Percentiles rank a stretch among this genome's conserved stretches.
Evolutionary conservation across 1,284 basidiomycete species (phyloP).

Genomic region (Filobasidium uniguttulatum): DNA sequence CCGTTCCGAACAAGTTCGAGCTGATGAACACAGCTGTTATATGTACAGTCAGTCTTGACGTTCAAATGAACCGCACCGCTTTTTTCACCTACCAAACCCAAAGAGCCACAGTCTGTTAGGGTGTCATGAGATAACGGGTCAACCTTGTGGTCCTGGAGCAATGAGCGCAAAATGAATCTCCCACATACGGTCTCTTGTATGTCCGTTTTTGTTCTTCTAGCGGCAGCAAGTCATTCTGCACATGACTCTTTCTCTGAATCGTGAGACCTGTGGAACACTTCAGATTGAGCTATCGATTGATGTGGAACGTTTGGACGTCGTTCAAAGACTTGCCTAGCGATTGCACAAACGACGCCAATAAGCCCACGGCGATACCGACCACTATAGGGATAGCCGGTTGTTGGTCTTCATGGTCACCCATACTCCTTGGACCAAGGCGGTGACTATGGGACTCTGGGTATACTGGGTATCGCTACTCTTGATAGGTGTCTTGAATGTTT

Average conservation of each 20-base stretch:
- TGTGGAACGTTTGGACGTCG: too few species aligned
- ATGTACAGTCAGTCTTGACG: not conserved
- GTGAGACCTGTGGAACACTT: constrained; percentile 51
- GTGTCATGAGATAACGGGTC: too few species aligned
- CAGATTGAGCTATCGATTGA: not conserved
- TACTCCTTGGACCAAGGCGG: too few species aligned
- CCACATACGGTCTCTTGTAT: constrained; percentile 58
- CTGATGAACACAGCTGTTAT: constrained; percentile 51
- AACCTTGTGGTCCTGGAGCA: too few species aligned
- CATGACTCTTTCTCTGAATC: constrained; percentile 87
- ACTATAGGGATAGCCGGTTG: constrained; percentile 41
- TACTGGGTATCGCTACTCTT: too few species aligned
- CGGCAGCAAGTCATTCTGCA: constrained; percentile 64
- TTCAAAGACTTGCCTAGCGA: constrained; percentile 47
- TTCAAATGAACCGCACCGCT: not conserved
- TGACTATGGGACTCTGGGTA: too few species aligned
- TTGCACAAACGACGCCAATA: constrained; percentile 79
- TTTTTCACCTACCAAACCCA: constrained; percentile 8
- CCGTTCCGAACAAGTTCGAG: constrained; percentile 80
- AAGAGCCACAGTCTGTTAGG: constrained; percentile 13
- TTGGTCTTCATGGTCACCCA: not conserved
- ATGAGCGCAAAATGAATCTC: constrained; percentile 13
- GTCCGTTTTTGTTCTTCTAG: constrained; percentile 52
- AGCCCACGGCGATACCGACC: constrained; percentile 54
- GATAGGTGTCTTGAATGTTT: too few species aligned